phyloP scores from a whole-genome alignment of 2,329 filamentous ascomycete genomes.

The Talaromyces atroroseus region DNA sequence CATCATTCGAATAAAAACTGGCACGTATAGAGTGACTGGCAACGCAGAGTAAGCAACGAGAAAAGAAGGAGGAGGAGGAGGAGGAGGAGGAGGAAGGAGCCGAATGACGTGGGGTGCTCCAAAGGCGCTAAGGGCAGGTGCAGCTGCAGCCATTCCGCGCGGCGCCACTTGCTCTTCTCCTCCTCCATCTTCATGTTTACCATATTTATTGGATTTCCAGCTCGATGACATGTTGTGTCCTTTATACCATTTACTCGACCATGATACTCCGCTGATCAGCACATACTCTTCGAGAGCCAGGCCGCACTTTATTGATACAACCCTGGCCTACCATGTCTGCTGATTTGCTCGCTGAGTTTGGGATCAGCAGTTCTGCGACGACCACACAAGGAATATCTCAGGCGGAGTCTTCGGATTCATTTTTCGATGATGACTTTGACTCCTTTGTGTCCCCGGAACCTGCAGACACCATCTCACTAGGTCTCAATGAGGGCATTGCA shows the following conservation, averaged over 20 bases:
- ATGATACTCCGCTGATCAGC: not conserved
- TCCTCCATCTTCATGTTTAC: not conserved
- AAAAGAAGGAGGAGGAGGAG: too few species aligned
- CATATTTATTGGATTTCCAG: not conserved
- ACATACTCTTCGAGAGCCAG: not conserved
- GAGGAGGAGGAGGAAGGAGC: too few species aligned
- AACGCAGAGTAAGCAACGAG: constrained; percentile 1
- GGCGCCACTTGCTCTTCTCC: not conserved
- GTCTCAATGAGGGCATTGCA: not conserved
- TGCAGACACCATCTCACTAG: not conserved
- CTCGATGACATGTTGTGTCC: not conserved
- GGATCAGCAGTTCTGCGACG: constrained; percentile 13
- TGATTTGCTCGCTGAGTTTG: constrained; percentile 51
- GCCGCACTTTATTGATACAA: not conserved
- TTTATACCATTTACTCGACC: not conserved
- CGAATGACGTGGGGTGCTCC: constrained; percentile 9
- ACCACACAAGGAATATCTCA: not conserved
- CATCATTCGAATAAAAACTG: constrained; percentile 16
- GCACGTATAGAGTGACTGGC: constrained; percentile 3
- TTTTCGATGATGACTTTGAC: constrained; percentile 13
- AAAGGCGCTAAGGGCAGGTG: not conserved
- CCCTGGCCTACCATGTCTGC: constrained; percentile 41
- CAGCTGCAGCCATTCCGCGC: not conserved
- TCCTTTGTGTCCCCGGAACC: constrained; percentile 12
- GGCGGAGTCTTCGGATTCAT: not conserved